Conservation (phyloP, 1,284 basidiomycete species). For the Irpex lacteus region DNA sequence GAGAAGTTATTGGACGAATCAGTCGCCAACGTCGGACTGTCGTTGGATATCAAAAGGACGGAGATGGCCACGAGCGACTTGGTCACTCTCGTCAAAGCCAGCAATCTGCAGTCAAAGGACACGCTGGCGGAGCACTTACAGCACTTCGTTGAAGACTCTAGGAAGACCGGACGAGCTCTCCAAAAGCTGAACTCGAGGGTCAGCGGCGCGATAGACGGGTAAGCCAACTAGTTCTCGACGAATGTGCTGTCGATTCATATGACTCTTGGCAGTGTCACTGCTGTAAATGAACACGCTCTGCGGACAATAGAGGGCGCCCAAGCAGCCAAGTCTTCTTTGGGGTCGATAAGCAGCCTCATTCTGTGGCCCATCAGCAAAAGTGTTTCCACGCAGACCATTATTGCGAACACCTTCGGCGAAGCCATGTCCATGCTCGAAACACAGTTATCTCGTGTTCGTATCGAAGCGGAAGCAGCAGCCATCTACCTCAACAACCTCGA, state of each 20-base stretch:
- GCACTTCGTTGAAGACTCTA: conserved; percentile 58
- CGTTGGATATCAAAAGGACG: conserved; percentile 68
- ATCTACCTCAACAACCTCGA: conserved; percentile 58
- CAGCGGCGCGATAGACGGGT: conserved; percentile 68
- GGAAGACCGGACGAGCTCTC: conserved; percentile 52
- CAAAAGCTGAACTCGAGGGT: conserved; percentile 60
- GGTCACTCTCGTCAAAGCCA: conserved; percentile 54
- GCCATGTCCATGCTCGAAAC: conserved; percentile 58
- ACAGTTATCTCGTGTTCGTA: conserved; percentile 51
- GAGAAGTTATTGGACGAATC: conserved; percentile 59
- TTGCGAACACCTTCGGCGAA: conserved; percentile 51
- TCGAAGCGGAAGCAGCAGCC: conserved; percentile 59
- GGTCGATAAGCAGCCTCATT: background rate
- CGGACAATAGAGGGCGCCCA: conserved; percentile 53
- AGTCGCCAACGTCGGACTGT: conserved; percentile 51
- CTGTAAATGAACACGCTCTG: conserved; percentile 67
- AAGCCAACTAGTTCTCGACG: conserved; percentile 21
- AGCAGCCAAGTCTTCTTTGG: conserved; percentile 6
- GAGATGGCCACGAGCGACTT: conserved; percentile 72
- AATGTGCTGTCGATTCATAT: conserved; percentile 3
- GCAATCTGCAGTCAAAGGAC: conserved; percentile 59
- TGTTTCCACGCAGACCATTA: conserved; percentile 37
- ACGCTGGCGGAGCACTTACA: conserved; percentile 46
- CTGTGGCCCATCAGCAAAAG: conserved; percentile 38
- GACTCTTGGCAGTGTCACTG: conserved; percentile 51